These are phyloP conservation scores for Smallanthus sonchifolius DNA, from an alignment of 129 eudicot species.

Conservation along the genomic window DNA sequence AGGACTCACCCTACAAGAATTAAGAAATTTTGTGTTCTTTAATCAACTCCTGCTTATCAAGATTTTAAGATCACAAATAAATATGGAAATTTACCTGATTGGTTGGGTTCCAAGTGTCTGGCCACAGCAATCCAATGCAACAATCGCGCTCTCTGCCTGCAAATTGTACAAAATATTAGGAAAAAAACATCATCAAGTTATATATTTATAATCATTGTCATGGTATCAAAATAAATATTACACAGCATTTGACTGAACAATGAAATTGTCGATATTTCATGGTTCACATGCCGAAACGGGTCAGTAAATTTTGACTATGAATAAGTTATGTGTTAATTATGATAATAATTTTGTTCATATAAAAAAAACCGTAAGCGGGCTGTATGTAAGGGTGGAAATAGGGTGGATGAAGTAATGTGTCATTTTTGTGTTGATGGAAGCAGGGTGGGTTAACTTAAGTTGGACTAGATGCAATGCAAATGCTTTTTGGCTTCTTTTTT, in stretches of 20 bases:
- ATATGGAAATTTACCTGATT: slow-evolving; percentile 45
- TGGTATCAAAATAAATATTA: neutral
- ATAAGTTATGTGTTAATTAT: neutral
- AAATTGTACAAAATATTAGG: slow-evolving; percentile 3
- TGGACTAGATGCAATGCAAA: too few species aligned
- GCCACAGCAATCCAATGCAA: slow-evolving; percentile 90
- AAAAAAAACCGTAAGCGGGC: neutral
- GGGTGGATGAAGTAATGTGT: neutral
- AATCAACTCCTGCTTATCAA: neutral
- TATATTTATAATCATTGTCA: neutral
- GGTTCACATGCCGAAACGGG: neutral
- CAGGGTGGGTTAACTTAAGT: too few species aligned
- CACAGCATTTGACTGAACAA: neutral
- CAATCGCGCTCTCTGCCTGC: slow-evolving; percentile 92
- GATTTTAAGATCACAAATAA: neutral
- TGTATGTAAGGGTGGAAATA: neutral
- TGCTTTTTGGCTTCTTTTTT: too few species aligned
- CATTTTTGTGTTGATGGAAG: too few species aligned
- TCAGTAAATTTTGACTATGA: neutral
- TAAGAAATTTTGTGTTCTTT: neutral
- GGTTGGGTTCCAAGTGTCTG: slow-evolving; percentile 80
- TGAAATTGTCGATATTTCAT: neutral
- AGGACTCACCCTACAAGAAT: slow-evolving; percentile 82
- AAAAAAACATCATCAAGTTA: neutral
- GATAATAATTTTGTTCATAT: neutral